A percentile compares a stretch with the other conserved stretches of the same genome.
phyloP scores from a whole-genome alignment of 2,329 filamentous ascomycete genomes.

The Cordyceps javanica region DNA sequence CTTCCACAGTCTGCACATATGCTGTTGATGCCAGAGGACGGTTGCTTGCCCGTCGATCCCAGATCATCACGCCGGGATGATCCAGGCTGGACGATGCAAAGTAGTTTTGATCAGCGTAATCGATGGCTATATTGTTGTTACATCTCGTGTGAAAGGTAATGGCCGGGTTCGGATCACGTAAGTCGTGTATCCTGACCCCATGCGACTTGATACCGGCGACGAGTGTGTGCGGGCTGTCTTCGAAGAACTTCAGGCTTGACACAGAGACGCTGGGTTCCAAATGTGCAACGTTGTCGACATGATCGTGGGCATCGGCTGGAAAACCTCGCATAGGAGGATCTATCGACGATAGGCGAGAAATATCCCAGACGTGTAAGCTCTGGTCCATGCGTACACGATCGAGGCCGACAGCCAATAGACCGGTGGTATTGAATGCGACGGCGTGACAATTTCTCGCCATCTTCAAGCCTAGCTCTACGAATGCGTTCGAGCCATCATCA shows the following conservation, averaged over 20 bases:
- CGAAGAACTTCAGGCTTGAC: conserved; percentile 76
- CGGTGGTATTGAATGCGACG: conserved; percentile 68
- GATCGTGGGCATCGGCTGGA: conserved; percentile 39
- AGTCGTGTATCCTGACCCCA: conserved; percentile 69
- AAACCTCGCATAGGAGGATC: conserved; percentile 44
- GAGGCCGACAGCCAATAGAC: conserved; percentile 69
- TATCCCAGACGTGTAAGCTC: conserved; percentile 77
- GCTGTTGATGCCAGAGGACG: conserved; percentile 45
- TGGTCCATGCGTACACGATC: conserved; percentile 77
- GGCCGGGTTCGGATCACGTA: conserved; percentile 53
- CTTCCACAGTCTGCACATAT: conserved; percentile 53
- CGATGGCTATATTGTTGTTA: conserved; percentile 68
- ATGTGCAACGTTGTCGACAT: conserved; percentile 52
- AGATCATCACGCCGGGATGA: conserved; percentile 67
- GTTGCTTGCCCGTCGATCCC: conserved; percentile 64
- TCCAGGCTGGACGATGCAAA: conserved; percentile 75
- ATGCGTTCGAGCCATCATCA: conserved; percentile 61
- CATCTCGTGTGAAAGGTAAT: conserved; percentile 60
- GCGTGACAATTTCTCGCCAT: conserved; percentile 74
- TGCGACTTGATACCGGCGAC: conserved; percentile 71
- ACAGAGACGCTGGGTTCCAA: conserved; percentile 66
- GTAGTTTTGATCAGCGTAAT: conserved; percentile 75
- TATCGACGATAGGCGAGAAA: conserved; percentile 53
- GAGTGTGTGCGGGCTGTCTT: conserved; percentile 67
- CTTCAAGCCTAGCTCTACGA: conserved; percentile 62